Conservation (phyloP, 2,329 filamentous ascomycete genomes). For the Arthrobotrys sinensis region DNA sequence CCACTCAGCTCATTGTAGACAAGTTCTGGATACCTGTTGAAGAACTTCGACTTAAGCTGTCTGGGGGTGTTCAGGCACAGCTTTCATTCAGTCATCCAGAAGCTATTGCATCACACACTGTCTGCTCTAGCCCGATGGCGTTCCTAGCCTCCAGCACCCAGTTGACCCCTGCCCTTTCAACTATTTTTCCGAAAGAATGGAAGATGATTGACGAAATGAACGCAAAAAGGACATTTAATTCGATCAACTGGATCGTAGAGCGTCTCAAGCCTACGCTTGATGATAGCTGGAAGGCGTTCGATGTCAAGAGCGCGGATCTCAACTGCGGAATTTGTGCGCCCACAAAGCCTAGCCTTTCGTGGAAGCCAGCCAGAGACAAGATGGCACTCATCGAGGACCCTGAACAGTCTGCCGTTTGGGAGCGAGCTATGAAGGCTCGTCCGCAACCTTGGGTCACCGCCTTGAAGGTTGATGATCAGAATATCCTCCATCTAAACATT, state of each 20-base stretch:
- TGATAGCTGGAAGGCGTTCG: slow-evolving; percentile 62
- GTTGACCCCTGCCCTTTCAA: slow-evolving; percentile 21
- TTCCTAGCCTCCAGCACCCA: slow-evolving; percentile 31
- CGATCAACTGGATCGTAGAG: slow-evolving; percentile 66
- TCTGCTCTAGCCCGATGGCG: slow-evolving; percentile 20
- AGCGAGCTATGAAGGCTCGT: slow-evolving; percentile 71
- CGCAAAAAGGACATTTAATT: slow-evolving; percentile 62
- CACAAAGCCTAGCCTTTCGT: slow-evolving; percentile 66
- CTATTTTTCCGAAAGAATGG: slow-evolving; percentile 22
- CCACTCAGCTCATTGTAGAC: slow-evolving; percentile 36
- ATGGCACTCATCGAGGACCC: slow-evolving; percentile 72
- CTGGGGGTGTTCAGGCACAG: slow-evolving; percentile 9
- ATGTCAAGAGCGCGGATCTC: slow-evolving; percentile 49
- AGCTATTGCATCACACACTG: slow-evolving; percentile 11
- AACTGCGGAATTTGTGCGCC: slow-evolving; percentile 67
- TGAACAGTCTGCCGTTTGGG: slow-evolving; percentile 70
- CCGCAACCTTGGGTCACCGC: slow-evolving; percentile 69
- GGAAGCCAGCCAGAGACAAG: slow-evolving; percentile 66
- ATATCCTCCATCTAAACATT: slow-evolving; percentile 67
- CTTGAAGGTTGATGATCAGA: slow-evolving; percentile 63
- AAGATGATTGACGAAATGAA: slow-evolving; percentile 30
- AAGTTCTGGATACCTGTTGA: slow-evolving; percentile 35
- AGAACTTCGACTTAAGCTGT: slow-evolving; percentile 36
- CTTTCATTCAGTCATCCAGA: slow-evolving; percentile 12
- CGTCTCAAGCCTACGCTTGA: slow-evolving; percentile 62